These are phyloP conservation scores for Ensete ventricosum DNA, from an alignment of 176 grass and related monocot genomes.

Conservation along the genomic window DNA sequence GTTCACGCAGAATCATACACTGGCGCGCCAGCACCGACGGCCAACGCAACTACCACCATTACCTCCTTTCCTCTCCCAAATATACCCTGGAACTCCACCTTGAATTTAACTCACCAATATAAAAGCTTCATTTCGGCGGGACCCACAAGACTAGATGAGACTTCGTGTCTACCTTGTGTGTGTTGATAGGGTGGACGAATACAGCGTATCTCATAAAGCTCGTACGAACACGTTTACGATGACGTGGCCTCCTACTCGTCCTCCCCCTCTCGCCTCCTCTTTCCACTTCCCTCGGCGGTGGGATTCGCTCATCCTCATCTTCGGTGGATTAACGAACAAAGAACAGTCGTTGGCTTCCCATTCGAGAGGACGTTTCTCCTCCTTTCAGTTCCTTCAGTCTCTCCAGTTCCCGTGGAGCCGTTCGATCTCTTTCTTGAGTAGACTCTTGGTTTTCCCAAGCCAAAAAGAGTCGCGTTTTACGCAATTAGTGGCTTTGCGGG, in stretches of 20 bases:
- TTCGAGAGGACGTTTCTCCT: neutral
- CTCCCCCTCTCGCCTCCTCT: neutral
- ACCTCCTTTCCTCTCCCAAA: neutral
- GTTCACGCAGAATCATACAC: slow-evolving; percentile 20
- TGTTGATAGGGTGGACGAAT: no score
- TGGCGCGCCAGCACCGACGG: slow-evolving; percentile 20
- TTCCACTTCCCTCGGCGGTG: neutral
- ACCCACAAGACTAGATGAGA: no score
- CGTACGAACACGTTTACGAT: neutral
- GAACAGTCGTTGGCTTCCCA: neutral
- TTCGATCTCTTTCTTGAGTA: neutral
- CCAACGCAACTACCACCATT: slow-evolving; percentile 29
- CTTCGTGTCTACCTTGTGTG: no score
- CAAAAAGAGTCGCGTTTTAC: neutral
- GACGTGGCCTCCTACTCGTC: neutral
- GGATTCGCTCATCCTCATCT: neutral
- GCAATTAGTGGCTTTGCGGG: neutral
- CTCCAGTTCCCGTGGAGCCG: neutral
- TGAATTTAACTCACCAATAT: neutral
- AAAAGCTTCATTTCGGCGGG: neutral
- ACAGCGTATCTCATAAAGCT: neutral
- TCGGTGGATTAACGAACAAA: neutral
- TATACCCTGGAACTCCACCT: neutral
- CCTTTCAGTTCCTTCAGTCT: no score
- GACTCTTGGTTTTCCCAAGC: neutral